These are phyloP conservation scores for Pichia cabralensis DNA, from an alignment of 805 yeast genomes.

Conservation along the genomic window DNA sequence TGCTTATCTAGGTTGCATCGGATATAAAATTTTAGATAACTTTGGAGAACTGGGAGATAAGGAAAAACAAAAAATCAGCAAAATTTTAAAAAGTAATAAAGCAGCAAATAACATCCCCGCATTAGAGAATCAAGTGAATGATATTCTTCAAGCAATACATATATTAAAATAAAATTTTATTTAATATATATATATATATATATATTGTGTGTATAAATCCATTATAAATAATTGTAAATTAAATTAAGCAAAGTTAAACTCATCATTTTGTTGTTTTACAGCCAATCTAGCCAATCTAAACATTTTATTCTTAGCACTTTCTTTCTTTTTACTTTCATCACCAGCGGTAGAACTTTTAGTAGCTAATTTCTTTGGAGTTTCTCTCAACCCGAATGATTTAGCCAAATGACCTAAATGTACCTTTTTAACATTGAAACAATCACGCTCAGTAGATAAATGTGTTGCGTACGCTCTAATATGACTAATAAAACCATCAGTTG, in stretches of 20 bases:
- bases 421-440: slow-evolving; percentile 66
- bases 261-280: slow-evolving; percentile 52
- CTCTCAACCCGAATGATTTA: slow-evolving; percentile 88
- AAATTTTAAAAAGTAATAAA: too few relatives aligned
- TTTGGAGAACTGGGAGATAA: too few relatives aligned
- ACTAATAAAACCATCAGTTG: slow-evolving; percentile 74
- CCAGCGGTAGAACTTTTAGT: slow-evolving; percentile 28
- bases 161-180: too few relatives aligned
- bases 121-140: too few relatives aligned
- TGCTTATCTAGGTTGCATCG: too few relatives aligned
- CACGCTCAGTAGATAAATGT: slow-evolving; percentile 73
- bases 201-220: too few relatives aligned
- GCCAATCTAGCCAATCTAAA: slow-evolving; percentile 64
- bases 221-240: not conserved
- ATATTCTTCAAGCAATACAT: too few relatives aligned
- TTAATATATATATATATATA: too few relatives aligned
- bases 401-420: slow-evolving; percentile 95
- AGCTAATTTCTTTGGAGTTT: slow-evolving; percentile 74
- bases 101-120: too few relatives aligned
- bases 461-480: slow-evolving; percentile 96
- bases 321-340: slow-evolving; percentile 37
- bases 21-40: too few relatives aligned
- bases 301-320: slow-evolving; percentile 66
- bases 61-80: too few relatives aligned
- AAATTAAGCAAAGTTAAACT: slow-evolving; percentile 48